A percentile compares a stretch with the other conserved stretches of the same genome.
These are phyloP conservation scores for Teratosphaeriaceae sp. DNA, from an alignment of 2,329 filamentous ascomycete genomes.

Conservation along the genomic window DNA sequence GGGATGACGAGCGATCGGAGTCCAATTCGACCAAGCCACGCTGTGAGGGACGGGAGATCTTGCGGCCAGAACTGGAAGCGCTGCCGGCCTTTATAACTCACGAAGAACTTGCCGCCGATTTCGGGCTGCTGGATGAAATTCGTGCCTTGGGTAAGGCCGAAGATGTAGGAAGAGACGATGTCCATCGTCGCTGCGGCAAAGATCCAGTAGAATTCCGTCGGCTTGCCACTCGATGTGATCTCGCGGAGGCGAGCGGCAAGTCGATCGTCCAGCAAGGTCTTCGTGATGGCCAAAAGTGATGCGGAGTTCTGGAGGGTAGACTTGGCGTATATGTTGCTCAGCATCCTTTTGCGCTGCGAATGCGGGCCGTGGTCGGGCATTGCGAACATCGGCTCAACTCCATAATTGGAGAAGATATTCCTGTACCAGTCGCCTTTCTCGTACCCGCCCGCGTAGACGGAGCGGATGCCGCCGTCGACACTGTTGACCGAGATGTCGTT, in stretches of 20 bases:
- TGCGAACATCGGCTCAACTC: slow-evolving; percentile 66
- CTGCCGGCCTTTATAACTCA: slow-evolving; percentile 62
- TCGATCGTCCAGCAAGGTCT: slow-evolving; percentile 52
- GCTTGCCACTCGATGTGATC: slow-evolving; percentile 18
- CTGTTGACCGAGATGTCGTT: slow-evolving; percentile 64
- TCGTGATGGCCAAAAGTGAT: slow-evolving; percentile 52
- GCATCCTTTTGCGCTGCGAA: slow-evolving; percentile 65
- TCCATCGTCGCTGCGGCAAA: slow-evolving; percentile 71
- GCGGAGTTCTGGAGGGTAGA: slow-evolving; percentile 59
- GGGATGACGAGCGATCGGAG: slow-evolving; percentile 53
- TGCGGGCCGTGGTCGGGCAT: slow-evolving; percentile 57
- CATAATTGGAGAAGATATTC: slow-evolving; percentile 66
- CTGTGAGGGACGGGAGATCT: slow-evolving; percentile 58
- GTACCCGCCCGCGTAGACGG: slow-evolving; percentile 65
- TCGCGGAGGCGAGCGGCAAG: slow-evolving; percentile 50
- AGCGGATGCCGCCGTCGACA: slow-evolving; percentile 57
- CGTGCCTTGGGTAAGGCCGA: slow-evolving; percentile 48
- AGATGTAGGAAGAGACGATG: slow-evolving; percentile 67
- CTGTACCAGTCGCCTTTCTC: slow-evolving; percentile 70
- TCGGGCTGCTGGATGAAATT: slow-evolving; percentile 45
- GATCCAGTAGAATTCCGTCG: slow-evolving; percentile 40
- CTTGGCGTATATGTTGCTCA: slow-evolving; percentile 78
- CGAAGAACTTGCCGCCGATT: slow-evolving; percentile 55
- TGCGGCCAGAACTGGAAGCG: slow-evolving; percentile 67
- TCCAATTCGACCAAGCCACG: slow-evolving; percentile 46